phyloP scores from a whole-genome alignment of 108 stramenopile species.

The Seminavis robusta region DNA sequence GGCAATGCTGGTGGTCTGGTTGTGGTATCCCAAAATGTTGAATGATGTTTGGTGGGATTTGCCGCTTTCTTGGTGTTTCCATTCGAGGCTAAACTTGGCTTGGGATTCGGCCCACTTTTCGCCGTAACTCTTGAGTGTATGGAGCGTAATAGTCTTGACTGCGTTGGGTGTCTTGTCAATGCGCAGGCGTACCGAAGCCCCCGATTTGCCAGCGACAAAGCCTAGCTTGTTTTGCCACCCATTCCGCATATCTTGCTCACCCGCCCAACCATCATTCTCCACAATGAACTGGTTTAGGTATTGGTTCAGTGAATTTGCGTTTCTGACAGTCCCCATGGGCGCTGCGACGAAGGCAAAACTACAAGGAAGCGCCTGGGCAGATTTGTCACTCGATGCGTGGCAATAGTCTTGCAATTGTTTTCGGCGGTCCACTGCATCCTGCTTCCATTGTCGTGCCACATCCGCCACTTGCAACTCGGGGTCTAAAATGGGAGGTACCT shows the following conservation, averaged over 20 bases:
- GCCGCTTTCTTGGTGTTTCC: conserved; percentile 9
- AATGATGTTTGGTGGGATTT: conserved; percentile 11
- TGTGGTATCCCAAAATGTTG: conserved; percentile 19
- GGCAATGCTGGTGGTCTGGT: conserved; percentile 14
- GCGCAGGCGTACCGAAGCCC: conserved; percentile 24
- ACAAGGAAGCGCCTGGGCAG: conserved; percentile 4
- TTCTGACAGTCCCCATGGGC: conserved; percentile 19
- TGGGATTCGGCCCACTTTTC: conserved; percentile 43
- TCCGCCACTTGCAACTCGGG: neutral
- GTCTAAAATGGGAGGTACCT: neutral
- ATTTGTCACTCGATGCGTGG: neutral
- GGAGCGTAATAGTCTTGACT: conserved; percentile 32
- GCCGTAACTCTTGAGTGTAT: conserved; percentile 63
- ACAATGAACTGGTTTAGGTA: conserved; percentile 34
- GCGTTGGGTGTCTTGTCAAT: conserved; percentile 11
- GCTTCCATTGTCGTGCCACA: too few species aligned
- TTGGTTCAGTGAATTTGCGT: conserved; percentile 17
- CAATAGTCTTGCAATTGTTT: neutral
- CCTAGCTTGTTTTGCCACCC: conserved; percentile 54
- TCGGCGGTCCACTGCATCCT: too few species aligned
- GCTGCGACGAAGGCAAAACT: conserved; percentile 30
- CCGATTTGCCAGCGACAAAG: conserved; percentile 25
- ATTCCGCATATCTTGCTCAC: conserved; percentile 37
- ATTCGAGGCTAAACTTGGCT: conserved; percentile 29
- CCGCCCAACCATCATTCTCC: conserved; percentile 46